Evolutionary conservation across 2,329 filamentous ascomycete genomes (phyloP).

Genomic region (Phialophora verrucosa): DNA sequence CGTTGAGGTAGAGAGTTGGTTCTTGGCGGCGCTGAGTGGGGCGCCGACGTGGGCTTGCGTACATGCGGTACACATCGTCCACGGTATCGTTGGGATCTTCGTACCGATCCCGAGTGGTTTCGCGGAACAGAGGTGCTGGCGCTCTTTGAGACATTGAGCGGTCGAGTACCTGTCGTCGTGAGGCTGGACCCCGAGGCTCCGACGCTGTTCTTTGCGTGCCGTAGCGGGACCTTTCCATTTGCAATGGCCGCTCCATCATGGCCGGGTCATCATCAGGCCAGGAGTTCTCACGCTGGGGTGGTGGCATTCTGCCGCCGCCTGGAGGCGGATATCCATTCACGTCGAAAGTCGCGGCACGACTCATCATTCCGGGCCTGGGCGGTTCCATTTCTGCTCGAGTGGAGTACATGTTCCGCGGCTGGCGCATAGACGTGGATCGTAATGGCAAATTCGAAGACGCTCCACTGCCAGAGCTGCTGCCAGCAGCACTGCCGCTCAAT

Average conservation of each 20-base stretch:
- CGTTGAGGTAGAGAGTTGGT: slow-evolving; percentile 72
- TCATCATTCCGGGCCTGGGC: slow-evolving; percentile 33
- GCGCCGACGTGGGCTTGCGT: slow-evolving; percentile 40
- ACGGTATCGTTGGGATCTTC: slow-evolving; percentile 48
- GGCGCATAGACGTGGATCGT: slow-evolving; percentile 57
- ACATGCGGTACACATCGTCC: slow-evolving; percentile 49
- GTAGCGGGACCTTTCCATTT: slow-evolving; percentile 44
- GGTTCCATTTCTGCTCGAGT: slow-evolving; percentile 23
- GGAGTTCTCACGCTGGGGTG: slow-evolving; percentile 43
- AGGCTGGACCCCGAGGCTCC: slow-evolving; percentile 54
- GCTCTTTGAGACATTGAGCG: slow-evolving; percentile 39
- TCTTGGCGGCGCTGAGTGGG: slow-evolving; percentile 38
- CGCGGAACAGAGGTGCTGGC: slow-evolving; percentile 42
- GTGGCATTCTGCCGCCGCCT: slow-evolving; percentile 39
- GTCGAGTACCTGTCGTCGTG: slow-evolving; percentile 40
- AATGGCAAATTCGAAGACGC: slow-evolving; percentile 46
- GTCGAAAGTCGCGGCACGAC: slow-evolving; percentile 34
- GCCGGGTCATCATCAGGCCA: slow-evolving; percentile 30
- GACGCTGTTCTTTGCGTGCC: slow-evolving; percentile 59
- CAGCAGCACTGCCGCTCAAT: slow-evolving; percentile 5
- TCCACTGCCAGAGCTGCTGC: slow-evolving; percentile 27
- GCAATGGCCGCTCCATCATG: slow-evolving; percentile 32
- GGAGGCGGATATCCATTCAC: slow-evolving; percentile 44
- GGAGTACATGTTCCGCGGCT: slow-evolving; percentile 43
- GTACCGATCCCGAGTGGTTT: slow-evolving; percentile 42